phyloP scores from a whole-genome alignment of 2,329 filamentous ascomycete species.

The Microthyrium microscopicum region DNA sequence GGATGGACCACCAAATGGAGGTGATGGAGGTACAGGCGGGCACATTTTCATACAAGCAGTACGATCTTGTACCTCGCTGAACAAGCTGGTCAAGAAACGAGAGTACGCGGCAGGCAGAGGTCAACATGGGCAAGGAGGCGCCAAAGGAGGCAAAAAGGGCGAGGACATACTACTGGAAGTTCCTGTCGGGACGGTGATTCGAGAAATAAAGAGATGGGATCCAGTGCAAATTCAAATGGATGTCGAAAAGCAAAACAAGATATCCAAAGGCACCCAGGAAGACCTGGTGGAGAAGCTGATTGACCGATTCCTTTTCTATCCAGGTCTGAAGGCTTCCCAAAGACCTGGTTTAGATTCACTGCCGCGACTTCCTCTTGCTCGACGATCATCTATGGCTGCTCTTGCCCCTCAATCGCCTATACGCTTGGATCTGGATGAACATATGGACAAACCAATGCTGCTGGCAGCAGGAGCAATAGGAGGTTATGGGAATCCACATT shows the following conservation, averaged over 20 bases:
- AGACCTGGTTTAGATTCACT: no score
- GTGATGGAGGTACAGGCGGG: conserved; percentile 81
- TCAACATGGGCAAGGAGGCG: conserved; percentile 62
- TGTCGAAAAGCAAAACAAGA: conserved; percentile 8
- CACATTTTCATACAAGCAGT: conserved; percentile 91
- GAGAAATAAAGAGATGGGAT: conserved; percentile 65
- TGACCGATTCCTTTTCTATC: conserved; percentile 76
- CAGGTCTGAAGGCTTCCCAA: no score
- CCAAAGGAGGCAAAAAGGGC: conserved; percentile 59
- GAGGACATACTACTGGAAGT: conserved; percentile 80
- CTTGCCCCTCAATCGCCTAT: conserved; percentile 60
- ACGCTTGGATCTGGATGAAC: conserved; percentile 38
- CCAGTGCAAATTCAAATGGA: conserved; percentile 52
- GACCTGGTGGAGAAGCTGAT: conserved; percentile 12
- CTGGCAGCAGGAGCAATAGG: conserved; percentile 78
- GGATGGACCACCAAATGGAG: conserved; percentile 83
- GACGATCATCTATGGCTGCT: conserved; percentile 40
- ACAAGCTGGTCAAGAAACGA: conserved; percentile 70
- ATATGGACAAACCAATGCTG: conserved; percentile 69
- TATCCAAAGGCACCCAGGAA: conserved; percentile 20
- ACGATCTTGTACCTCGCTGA: conserved; percentile 76
- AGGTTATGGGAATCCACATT: conserved; percentile 86
- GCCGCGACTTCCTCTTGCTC: conserved; percentile 37
- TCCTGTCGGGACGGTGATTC: conserved; percentile 78
- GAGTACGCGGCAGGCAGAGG: conserved; percentile 59